These are phyloP conservation scores for Apiospora phragmitis DNA, from an alignment of 2,329 filamentous ascomycete genomes.

Conservation along the genomic window DNA sequence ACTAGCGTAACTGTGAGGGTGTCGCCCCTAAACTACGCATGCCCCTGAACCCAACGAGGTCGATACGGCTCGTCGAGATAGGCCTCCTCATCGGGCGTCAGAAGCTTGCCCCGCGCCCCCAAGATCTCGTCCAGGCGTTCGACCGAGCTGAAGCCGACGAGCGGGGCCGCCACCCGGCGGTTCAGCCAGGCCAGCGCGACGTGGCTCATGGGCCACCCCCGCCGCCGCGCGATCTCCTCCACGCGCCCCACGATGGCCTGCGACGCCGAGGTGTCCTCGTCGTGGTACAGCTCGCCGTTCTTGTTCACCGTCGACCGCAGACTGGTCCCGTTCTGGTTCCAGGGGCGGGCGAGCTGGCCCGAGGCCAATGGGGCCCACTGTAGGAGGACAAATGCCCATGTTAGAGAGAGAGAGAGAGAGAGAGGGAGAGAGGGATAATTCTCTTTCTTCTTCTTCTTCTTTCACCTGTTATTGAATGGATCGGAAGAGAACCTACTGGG, in stretches of 20 bases:
- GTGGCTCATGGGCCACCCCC: neutral
- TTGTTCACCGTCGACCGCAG: neutral
- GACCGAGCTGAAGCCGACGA: constrained; percentile 4
- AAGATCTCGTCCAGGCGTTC: neutral
- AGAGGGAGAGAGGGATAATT: too few relatives aligned
- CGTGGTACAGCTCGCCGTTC: neutral
- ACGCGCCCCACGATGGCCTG: neutral
- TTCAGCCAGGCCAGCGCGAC: constrained; percentile 9
- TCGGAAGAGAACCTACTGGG: neutral
- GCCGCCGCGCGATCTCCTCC: neutral
- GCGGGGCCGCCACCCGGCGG: neutral
- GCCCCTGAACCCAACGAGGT: constrained; percentile 1
- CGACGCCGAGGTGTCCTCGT: neutral
- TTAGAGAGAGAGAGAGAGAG: neutral
- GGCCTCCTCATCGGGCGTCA: neutral
- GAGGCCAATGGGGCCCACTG: constrained; percentile 5
- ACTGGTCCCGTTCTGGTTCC: neutral
- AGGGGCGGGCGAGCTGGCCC: constrained; percentile 2
- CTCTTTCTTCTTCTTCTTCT: neutral
- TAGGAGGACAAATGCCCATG: too few relatives aligned
- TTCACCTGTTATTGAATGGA: neutral
- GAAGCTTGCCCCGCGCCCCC: neutral
- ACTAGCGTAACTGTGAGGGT: too few relatives aligned
- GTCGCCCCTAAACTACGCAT: too few relatives aligned
- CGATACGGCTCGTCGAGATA: constrained; percentile 9